These are phyloP conservation scores for Mesotaenium endlicherianum DNA, from an alignment of 139 green algal species.

Conservation along the genomic window DNA sequence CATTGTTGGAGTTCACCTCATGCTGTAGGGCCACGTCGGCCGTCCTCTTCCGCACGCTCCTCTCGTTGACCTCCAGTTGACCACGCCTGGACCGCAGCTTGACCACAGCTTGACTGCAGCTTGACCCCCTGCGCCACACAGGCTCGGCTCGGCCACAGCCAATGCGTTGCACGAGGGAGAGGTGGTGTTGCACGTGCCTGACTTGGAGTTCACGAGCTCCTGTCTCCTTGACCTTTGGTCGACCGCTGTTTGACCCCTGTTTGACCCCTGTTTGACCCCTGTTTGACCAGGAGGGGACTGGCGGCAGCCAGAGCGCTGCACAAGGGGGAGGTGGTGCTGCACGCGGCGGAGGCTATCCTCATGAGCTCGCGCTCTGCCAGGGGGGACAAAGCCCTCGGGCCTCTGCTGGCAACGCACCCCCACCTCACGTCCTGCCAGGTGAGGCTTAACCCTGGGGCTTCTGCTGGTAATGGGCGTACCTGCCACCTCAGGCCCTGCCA, in stretches of 20 bases:
- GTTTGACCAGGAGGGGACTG: constrained; percentile 7
- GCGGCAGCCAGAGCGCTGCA: neutral
- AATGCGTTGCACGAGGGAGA: neutral
- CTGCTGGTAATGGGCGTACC: too few species aligned
- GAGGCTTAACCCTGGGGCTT: too few species aligned
- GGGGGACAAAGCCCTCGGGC: neutral
- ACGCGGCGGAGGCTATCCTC: neutral
- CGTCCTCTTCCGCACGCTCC: too few species aligned
- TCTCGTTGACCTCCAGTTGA: too few species aligned
- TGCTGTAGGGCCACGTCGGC: too few species aligned
- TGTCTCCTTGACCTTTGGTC: neutral
- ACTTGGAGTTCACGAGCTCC: neutral
- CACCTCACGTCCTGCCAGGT: constrained; percentile 30
- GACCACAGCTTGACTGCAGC: neutral
- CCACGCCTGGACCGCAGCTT: too few species aligned
- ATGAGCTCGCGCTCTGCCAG: neutral
- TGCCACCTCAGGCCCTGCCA: too few species aligned
- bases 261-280: neutral
- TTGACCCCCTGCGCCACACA: neutral
- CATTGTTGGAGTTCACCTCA: too few species aligned
- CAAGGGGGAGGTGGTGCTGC: constrained; percentile 16
- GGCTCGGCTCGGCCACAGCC: neutral
- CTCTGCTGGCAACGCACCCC: neutral
- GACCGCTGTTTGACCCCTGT: neutral
- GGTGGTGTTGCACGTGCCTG: constrained; percentile 23